phyloP scores from a whole-genome alignment of 1,284 basidiomycete species.

The Pseudozyma hubeiensis region DNA sequence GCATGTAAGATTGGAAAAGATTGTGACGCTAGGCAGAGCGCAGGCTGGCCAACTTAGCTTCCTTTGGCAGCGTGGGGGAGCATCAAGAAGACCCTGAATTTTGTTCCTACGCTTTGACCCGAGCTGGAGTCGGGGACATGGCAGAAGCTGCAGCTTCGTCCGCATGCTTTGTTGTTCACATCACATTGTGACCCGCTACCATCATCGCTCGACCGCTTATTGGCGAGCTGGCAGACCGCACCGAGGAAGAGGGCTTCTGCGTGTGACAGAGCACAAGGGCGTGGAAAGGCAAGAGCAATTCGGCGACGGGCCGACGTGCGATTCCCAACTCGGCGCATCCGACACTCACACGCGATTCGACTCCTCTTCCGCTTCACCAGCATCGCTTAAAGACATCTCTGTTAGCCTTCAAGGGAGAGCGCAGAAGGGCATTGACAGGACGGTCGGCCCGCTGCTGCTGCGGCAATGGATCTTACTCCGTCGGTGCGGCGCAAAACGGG shows the following conservation, averaged over 20 bases:
- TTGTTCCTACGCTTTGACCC: neutral
- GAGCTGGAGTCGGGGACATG: neutral
- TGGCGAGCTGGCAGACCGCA: no score
- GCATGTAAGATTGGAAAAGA: no score
- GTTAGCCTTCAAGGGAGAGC: neutral
- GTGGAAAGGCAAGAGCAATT: neutral
- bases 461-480: slow-evolving; percentile 24
- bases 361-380: neutral
- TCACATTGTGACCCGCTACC: no score
- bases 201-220: no score
- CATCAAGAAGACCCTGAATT: neutral
- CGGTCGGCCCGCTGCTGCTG: neutral
- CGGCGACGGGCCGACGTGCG: no score
- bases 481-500: slow-evolving; percentile 26
- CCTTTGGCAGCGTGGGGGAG: neutral
- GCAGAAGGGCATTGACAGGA: neutral
- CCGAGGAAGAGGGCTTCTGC: no score
- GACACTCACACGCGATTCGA: neutral
- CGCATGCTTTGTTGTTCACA: no score
- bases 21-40: no score
- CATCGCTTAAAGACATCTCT: neutral
- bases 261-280: neutral
- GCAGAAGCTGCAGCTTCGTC: no score
- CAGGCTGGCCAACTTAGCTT: no score
- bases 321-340: slow-evolving; percentile 7